Base-by-base conservation (phyloP, 805 yeast genomes). In the Ogataea pignaliae region DNA sequence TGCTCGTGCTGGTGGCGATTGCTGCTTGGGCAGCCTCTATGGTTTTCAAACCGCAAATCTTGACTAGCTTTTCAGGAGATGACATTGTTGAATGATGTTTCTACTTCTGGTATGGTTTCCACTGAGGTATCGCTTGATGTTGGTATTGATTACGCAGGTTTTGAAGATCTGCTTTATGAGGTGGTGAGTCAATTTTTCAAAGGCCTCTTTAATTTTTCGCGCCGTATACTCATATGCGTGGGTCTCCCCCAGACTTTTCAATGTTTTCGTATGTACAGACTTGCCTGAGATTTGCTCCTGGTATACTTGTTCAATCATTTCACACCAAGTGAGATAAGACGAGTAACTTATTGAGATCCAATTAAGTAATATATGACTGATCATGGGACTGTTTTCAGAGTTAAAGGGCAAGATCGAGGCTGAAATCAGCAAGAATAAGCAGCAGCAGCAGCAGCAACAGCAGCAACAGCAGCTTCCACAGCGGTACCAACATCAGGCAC, bases 31-130 rank as follows among this genome's bases (percentile, higher is more conserved):
- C 97, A 0, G 87, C 87, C 37, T 81, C 84, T 0, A 64, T 59
- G 2, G 83, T 71, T 51, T 77, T 76, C 17, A 91, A 60, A 0
- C 99, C 99, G 61, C 99, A 91, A 3, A 91, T 80, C 59, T 91
- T 91, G 5, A 85, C 85, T n/a, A 87, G 34, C n/a, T 56, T 52
- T 3, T 35, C 29, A 2, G 4, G 40, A 17, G 56, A 54, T 54
- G 14, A 21, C 30, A 17, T 29, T 18, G 7, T 14, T 13, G 13
- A 12, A 29, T 34, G 33, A 13, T 5, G 29, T 29, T 2, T 17
- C 10, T 7, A 28, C 31, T 29, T 29, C 6, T 3, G n/a, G 7
- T 14, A n/a, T 21, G 26, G 26, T 4, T 21, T 21, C 4, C 26
- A 4, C 7, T 21, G 4, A 21, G 7, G 26, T 21, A 21, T 21